Evolutionary conservation across 768 basidiomycete species (phyloP).

Genomic region (Crepidotus variabilis): DNA sequence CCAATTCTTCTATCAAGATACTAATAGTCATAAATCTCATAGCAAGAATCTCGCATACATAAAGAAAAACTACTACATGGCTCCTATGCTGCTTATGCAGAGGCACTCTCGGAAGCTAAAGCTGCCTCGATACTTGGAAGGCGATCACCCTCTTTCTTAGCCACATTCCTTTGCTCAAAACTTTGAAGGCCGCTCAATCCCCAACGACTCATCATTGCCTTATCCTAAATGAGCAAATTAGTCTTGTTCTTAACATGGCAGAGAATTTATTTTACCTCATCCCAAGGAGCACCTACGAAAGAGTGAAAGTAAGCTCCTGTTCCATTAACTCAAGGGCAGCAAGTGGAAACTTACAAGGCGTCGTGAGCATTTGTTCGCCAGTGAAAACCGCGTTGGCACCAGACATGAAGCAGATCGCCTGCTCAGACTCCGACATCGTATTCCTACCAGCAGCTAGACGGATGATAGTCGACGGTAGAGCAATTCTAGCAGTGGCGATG

Average conservation of each 20-base stretch:
- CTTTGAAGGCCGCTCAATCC: slow-evolving; percentile 88
- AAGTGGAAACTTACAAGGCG: slow-evolving; percentile 67
- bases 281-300: slow-evolving; percentile 81
- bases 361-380: slow-evolving; percentile 97
- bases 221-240: slow-evolving; percentile 54
- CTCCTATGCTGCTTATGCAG: neutral
- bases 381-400: slow-evolving; percentile 98
- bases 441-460: slow-evolving; percentile 93
- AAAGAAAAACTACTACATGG: too few relatives aligned
- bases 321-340: neutral
- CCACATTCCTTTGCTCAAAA: slow-evolving; percentile 37
- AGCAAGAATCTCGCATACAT: too few relatives aligned
- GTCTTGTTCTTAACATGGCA: slow-evolving; percentile 4
- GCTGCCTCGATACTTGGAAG: slow-evolving; percentile 1
- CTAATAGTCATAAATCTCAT: too few relatives aligned
- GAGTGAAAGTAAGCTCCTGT: neutral
- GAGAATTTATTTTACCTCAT: slow-evolving; percentile 53
- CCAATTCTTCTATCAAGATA: too few relatives aligned
- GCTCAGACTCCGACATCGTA: slow-evolving; percentile 84
- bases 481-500: slow-evolving; percentile 91
- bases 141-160: slow-evolving; percentile 18
- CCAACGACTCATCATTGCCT: slow-evolving; percentile 91
- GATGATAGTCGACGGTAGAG: slow-evolving; percentile 90
- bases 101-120: neutral
- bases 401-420: slow-evolving; percentile 98